These are phyloP conservation scores for Colletotrichum higginsianum DNA, from an alignment of 2,329 filamentous ascomycete species.

Conservation along the genomic window DNA sequence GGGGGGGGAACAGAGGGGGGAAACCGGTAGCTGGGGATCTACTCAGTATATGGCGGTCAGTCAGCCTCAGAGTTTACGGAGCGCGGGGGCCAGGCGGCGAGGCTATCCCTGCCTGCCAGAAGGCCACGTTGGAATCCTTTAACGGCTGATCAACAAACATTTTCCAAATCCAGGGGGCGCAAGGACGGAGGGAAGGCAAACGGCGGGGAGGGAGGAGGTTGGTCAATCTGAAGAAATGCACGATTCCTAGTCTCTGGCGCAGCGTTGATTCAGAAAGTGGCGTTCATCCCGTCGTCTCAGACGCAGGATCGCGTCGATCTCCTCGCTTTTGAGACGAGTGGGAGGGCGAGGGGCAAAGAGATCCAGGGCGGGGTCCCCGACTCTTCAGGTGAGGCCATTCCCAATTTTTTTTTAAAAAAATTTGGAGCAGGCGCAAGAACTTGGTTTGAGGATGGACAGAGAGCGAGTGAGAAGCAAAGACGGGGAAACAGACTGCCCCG, in stretches of 20 bases:
- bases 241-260: constrained; percentile 2
- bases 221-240: constrained; percentile 38
- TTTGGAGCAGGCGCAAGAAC: neutral
- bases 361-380: constrained; percentile 17
- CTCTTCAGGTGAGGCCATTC: constrained; percentile 32
- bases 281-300: constrained; percentile 2
- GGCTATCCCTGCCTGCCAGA: constrained; percentile 44
- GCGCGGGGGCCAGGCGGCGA: constrained; percentile 22
- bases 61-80: constrained; percentile 41
- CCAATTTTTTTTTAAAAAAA: too few species aligned
- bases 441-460: neutral
- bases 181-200: neutral
- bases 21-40: constrained; percentile 37
- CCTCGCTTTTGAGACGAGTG: constrained; percentile 15
- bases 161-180: constrained; percentile 10
- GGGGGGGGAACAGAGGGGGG: too few species aligned
- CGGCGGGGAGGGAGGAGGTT: neutral
- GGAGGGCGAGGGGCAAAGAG: constrained; percentile 9
- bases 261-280: neutral
- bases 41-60: constrained; percentile 39
- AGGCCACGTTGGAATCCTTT: constrained; percentile 37
- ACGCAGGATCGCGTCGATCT: constrained; percentile 21
- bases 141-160: constrained; percentile 36
- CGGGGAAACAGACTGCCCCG: neutral
- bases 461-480: neutral